Evolutionary conservation across 805 yeast genomes (phyloP).

Genomic region (Metschnikowia kunwiensis): DNA sequence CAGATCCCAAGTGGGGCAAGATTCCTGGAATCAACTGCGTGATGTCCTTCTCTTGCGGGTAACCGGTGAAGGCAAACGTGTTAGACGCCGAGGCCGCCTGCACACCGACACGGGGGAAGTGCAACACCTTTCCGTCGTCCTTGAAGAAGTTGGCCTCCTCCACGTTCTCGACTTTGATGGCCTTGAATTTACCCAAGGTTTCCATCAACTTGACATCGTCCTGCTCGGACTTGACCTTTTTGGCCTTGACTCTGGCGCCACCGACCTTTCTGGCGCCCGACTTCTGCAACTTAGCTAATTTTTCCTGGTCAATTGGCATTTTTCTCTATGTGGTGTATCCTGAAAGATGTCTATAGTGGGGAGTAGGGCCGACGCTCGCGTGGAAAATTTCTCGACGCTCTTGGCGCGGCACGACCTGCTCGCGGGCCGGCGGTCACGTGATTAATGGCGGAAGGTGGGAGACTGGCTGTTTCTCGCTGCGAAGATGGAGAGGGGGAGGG

Average conservation of each 20-base stretch:
- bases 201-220: slow-evolving; percentile 91
- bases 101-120: slow-evolving; percentile 94
- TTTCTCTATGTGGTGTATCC: slow-evolving; percentile 3
- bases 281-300: slow-evolving; percentile 88
- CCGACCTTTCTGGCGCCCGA: slow-evolving; percentile 74
- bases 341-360: background rate
- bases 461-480: no score
- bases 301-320: slow-evolving; percentile 92
- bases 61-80: slow-evolving; percentile 93
- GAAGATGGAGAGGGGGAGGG: no score
- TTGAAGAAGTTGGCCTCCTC: slow-evolving; percentile 98
- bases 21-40: slow-evolving; percentile 92
- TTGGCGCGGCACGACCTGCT: slow-evolving; percentile 10
- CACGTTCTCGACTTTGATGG: slow-evolving; percentile 81
- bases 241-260: slow-evolving; percentile 89
- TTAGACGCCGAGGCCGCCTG: slow-evolving; percentile 89
- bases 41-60: slow-evolving; percentile 87
- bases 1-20: slow-evolving; percentile 95
- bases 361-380: slow-evolving; percentile 2
- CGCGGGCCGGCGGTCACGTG: slow-evolving; percentile 13
- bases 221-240: slow-evolving; percentile 72
- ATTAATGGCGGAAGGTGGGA: no score
- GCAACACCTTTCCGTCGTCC: slow-evolving; percentile 94
- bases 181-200: slow-evolving; percentile 83
- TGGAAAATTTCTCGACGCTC: slow-evolving; percentile 19